phyloP scores from a whole-genome alignment of 176 grass and related monocot genomes.

The Chloris gayana region DNA sequence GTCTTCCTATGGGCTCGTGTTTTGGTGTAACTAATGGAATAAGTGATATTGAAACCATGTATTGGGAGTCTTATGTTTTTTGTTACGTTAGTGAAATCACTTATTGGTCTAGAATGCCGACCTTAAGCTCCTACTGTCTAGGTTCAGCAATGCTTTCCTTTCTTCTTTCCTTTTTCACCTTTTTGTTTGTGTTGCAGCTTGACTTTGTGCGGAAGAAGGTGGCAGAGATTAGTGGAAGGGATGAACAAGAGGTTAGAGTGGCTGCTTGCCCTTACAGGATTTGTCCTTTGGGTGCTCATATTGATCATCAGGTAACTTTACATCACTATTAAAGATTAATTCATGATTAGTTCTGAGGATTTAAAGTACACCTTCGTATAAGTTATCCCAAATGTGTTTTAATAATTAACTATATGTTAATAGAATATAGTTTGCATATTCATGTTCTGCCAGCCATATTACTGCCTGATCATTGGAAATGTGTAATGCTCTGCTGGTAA shows the following conservation, averaged over 20 bases:
- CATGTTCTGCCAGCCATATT: background rate
- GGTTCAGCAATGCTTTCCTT: background rate
- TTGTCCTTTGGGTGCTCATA: conserved; percentile 87
- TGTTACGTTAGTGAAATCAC: background rate
- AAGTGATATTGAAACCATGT: background rate
- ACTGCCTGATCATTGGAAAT: background rate
- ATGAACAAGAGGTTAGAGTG: conserved; percentile 58
- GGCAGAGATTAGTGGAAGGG: conserved; percentile 57
- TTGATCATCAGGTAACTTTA: conserved; percentile 86
- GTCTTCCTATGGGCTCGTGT: background rate
- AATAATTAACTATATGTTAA: background rate
- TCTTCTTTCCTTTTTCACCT: background rate
- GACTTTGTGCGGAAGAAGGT: conserved; percentile 67
- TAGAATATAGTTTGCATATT: background rate
- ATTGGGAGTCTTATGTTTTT: background rate
- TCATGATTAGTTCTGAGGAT: background rate
- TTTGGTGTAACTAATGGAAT: background rate
- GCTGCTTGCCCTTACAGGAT: conserved; percentile 91
- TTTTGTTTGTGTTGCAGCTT: conserved; percentile 47
- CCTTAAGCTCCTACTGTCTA: background rate
- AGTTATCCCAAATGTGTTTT: background rate
- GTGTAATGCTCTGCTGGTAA: conserved; percentile 16
- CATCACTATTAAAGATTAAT: background rate
- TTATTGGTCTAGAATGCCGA: background rate
- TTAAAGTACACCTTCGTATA: background rate